Percentiles rank a stretch among this genome's conserved stretches.
These are phyloP conservation scores for Citeromyces hawaiiensis DNA, from an alignment of 1,139 yeast species.

Conservation along the genomic window DNA sequence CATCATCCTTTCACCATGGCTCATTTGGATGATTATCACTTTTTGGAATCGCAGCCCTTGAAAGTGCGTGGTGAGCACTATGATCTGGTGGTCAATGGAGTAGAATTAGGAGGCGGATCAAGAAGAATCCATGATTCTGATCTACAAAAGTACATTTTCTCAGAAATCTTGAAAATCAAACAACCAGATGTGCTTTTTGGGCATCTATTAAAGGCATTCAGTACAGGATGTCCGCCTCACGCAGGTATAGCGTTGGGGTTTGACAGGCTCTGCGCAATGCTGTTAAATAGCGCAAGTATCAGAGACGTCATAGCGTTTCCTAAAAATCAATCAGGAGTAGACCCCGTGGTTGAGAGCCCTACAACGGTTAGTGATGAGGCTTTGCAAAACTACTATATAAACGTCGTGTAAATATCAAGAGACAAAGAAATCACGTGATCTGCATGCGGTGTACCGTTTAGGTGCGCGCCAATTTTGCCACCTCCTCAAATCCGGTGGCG, in stretches of 20 bases:
- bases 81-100: conserved; percentile 88
- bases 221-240: conserved; percentile 96
- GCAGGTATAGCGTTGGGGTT: conserved; percentile 95
- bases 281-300: conserved; percentile 60
- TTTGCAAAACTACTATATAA: conserved; percentile 36
- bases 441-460: neutral
- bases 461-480: neutral
- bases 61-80: conserved; percentile 83
- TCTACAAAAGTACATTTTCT: conserved; percentile 60
- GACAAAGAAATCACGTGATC: neutral
- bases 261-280: conserved; percentile 86
- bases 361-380: conserved; percentile 38
- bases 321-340: conserved; percentile 79
- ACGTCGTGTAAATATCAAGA: neutral
- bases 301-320: conserved; percentile 96
- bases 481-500: neutral
- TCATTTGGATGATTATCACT: conserved; percentile 49
- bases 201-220: conserved; percentile 69
- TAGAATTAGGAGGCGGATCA: conserved; percentile 95
- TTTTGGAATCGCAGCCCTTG: conserved; percentile 41
- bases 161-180: conserved; percentile 34
- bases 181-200: conserved; percentile 65
- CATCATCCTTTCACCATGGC: conserved; percentile 98
- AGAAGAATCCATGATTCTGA: conserved; percentile 83
- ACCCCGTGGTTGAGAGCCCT: conserved; percentile 82